Base-by-base conservation (phyloP, 164 flowering plant species). In the Buxus sempervirens region DNA sequence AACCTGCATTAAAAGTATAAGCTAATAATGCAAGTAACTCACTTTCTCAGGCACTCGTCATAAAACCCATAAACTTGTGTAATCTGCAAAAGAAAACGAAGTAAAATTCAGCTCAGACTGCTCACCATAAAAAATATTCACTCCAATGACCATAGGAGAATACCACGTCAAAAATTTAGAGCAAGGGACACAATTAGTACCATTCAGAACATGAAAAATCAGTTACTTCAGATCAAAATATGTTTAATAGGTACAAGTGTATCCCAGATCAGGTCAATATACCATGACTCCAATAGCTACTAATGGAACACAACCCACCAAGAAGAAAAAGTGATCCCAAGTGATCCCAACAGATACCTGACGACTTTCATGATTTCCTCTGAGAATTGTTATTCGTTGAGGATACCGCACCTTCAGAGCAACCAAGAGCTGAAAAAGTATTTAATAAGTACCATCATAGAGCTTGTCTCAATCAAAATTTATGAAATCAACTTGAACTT, bases 31-130 rank as follows among this genome's bases (percentile, higher is more conserved):
- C 26, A 62, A 64, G 62, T 62, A 70, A 87, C 98, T 91, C 78
- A 94, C 98, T 94, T 91, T 73, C 97, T 83, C 48, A 94, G 82
- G 81, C 98, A 94, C 78, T 94, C 98, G 72, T 94, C 98, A 83
- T 91, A 91, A 72, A 94, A 94, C 18, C 98, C 98, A 83, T 94
- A 94, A 59, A 94, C 98, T 79, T 94, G 98, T 66, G 98, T 94
- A 69, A 94, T 94, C 98, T 94, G 97, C 88, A 86, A 72, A 54
- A 65, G 19, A 65, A 60, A 63, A 15, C 23, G 25, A 9, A 64
- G 60, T 32, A 20, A 60, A 21, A 66, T 64, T 71, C 68, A 71
- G 71, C 63, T 15, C 1, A 10, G 4, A 26, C 5, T 27, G 2
- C 0, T 14, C 18, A 73, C 27, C 51, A 51, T 1, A 21, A 20